phyloP scores from a whole-genome alignment of 768 basidiomycete species.

The Podaxis pistillaris region DNA sequence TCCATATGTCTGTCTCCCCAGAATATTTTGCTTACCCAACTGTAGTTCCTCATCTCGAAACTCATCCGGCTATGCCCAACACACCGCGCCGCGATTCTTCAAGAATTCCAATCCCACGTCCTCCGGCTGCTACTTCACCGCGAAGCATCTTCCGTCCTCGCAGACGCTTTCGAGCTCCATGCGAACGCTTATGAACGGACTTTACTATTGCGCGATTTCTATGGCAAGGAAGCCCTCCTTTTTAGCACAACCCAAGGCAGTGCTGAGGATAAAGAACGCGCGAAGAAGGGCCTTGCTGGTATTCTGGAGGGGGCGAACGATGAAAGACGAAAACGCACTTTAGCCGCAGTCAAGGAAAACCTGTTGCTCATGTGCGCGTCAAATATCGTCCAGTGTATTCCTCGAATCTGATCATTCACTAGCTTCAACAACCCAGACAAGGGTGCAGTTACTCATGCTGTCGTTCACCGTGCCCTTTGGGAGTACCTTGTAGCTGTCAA shows the following conservation, averaged over 20 bases:
- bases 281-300: conserved; percentile 66
- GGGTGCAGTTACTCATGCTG: conserved; percentile 80
- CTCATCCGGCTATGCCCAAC: conserved; percentile 73
- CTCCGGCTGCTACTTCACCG: conserved; percentile 79
- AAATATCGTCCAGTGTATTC: conserved; percentile 2
- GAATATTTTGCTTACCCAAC: not conserved
- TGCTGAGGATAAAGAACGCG: conserved; percentile 59
- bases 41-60: conserved; percentile 78
- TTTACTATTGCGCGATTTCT: conserved; percentile 81
- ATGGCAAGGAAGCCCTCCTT: conserved; percentile 82
- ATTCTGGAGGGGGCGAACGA: conserved; percentile 62
- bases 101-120: conserved; percentile 76
- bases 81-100: conserved; percentile 72
- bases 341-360: conserved; percentile 71
- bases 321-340: conserved; percentile 64
- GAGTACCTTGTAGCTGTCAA: conserved; percentile 75
- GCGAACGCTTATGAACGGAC: conserved; percentile 83
- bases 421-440: conserved; percentile 94
- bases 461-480: conserved; percentile 85
- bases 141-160: conserved; percentile 79
- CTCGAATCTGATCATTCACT: not conserved
- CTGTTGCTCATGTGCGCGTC: conserved; percentile 67
- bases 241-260: conserved; percentile 59
- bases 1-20: conserved; percentile 13
- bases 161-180: conserved; percentile 88